These are phyloP conservation scores for Russula griseocarnosa DNA, from an alignment of 768 basidiomycete genomes.

Conservation along the genomic window DNA sequence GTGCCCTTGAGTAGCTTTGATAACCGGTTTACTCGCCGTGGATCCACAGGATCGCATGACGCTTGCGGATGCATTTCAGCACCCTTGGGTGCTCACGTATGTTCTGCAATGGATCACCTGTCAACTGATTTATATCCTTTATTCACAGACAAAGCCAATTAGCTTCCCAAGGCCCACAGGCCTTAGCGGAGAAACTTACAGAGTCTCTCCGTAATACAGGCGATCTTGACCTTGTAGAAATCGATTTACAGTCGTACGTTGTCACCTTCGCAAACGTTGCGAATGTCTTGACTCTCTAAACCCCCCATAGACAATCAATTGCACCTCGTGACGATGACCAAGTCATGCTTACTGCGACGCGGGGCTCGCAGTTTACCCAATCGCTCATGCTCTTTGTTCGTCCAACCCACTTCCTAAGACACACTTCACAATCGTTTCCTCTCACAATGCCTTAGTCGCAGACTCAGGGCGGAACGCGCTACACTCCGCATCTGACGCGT, in stretches of 20 bases:
- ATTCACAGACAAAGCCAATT: constrained; percentile 63
- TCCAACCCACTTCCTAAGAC: constrained; percentile 23
- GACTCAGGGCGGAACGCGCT: constrained; percentile 69
- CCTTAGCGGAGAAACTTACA: constrained; percentile 68
- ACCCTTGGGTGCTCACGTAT: constrained; percentile 75
- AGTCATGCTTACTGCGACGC: constrained; percentile 53
- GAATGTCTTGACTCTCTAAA: background rate
- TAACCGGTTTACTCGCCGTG: constrained; percentile 70
- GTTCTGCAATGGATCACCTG: background rate
- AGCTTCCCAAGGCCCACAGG: constrained; percentile 45
- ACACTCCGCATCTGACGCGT: constrained; percentile 72
- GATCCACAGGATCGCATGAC: constrained; percentile 66
- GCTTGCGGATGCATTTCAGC: constrained; percentile 50
- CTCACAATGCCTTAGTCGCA: constrained; percentile 55
- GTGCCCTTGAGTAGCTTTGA: constrained; percentile 52
- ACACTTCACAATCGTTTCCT: background rate
- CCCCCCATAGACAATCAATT: constrained; percentile 30
- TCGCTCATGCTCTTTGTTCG: constrained; percentile 77
- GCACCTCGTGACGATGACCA: constrained; percentile 56
- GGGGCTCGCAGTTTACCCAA: constrained; percentile 73
- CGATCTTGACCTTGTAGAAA: constrained; percentile 68
- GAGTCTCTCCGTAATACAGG: constrained; percentile 63
- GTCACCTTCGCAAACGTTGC: background rate
- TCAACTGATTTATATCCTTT: background rate
- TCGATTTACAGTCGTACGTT: constrained; percentile 44